Evolutionary conservation across 306 rosid species (phyloP), one percentile per base, ranked within the genome.

Genomic region (Cucumis cinereus): DNA sequence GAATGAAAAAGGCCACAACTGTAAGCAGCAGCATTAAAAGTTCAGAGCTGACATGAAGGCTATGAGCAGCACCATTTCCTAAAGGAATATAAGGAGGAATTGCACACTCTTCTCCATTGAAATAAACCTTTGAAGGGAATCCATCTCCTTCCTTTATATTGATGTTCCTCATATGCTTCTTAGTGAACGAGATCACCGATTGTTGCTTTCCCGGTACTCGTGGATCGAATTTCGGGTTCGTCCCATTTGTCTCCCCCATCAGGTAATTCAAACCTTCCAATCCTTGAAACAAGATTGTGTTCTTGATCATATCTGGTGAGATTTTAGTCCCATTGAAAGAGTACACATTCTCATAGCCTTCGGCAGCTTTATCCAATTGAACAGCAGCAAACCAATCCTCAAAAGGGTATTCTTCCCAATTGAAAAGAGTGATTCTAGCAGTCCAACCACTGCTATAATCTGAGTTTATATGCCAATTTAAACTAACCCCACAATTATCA

Each of bases 131-230:
- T 3, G 92, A 3, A 3, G 98, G 98, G 62, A 88, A 93, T 10
- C 89, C 98, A 50, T 89, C 96, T 1, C 85, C 89, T 0, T 2
- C 74, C 1, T 22, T 74, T 1, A 93, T 78, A 1, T 87, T 78
- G 6, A 93, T 82, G 28, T 80, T 20, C 2, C 84, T 82, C 0
- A 43, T 23, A 11, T 81, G 45, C 64, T 84, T 85, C 88, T 93
- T 93, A 4, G 60, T 74, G 79, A 93, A 93, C 3, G 97, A 77
- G 4, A 91, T 38, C 50, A 93, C 90, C 0, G 97, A 84, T 45
- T 93, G 98, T 73, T 88, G 98, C 84, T 93, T 93, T 4, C 98
- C 98, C 0, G 98, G 98, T 2, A 91, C 91, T 28, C 57, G 70
- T 1, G 96, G 96, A 22, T 85, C 92, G 0, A 16, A 61, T 0